Evolutionary conservation across 345 rosid species (phyloP), one percentile per base, ranked within the genome.

Genomic region (Brassica juncea): DNA sequence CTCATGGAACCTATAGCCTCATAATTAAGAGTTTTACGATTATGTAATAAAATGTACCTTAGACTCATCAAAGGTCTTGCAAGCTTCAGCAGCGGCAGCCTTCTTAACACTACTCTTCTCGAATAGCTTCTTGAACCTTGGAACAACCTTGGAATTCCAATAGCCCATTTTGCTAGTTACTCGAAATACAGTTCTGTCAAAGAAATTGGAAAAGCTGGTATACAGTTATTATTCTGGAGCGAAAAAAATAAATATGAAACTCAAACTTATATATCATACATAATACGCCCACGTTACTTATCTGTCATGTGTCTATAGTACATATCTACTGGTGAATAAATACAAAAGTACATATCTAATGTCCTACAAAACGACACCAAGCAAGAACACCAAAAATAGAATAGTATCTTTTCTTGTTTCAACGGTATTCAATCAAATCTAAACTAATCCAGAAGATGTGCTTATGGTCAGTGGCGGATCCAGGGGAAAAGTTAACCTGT

Each of bases 101-200:
- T 93, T 91, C 88, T 89, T 89, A 27, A 84, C 35, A 61, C 83
- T 76, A 42, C 84, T 89, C 76, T 88, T 93, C 86, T 89, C 94
- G 23, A 93, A 93, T 76, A 91, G 85, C 80, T 91, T 93, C 86
- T 89, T 89, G 84, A 93, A 89, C 81, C 67, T 90, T 19, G 97
- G 97, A 63, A 93, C 89, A 82, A 93, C 89, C 87, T 88, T 93
- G 0, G 91, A 64, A 83, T 87, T 90, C 98, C 98, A 91, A 75
- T 91, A 92, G 3, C 91, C 97, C 96, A 91, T 9, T 57, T 70
- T 15, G 25, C 25, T 28, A 61, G 6, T 42, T 42, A 9, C 58
- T 15, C 66, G 32, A 8, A 9, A n/a, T 76, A 34, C 39, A 37
- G 32, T 27, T 34, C 82, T 80, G 79, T 63, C 42, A 23, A 23